phyloP scores from a whole-genome alignment of 2,329 filamentous ascomycete species.

The Lojkania enalia region DNA sequence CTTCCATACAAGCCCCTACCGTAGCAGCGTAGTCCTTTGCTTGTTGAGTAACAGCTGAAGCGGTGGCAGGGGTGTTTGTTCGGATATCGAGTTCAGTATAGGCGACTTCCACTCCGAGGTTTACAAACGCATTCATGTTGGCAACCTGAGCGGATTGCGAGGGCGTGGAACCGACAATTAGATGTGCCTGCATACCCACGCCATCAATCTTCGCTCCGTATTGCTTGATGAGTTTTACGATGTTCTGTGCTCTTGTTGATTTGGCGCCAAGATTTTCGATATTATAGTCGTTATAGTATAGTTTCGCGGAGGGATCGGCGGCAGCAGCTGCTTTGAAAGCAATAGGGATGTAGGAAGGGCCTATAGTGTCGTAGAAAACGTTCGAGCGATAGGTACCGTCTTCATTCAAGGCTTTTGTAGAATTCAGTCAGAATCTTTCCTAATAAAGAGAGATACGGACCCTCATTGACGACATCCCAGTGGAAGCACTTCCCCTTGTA shows the following conservation, averaged over 20 bases:
- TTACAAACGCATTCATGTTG: slow-evolving; percentile 56
- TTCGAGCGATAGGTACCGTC: slow-evolving; percentile 49
- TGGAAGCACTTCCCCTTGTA: slow-evolving; percentile 46
- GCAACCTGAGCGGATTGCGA: slow-evolving; percentile 42
- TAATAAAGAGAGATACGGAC: too few relatives aligned
- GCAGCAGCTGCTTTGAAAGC: slow-evolving; percentile 48
- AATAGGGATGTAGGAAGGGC: slow-evolving; percentile 51
- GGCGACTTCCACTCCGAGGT: slow-evolving; percentile 60
- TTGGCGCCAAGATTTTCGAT: slow-evolving; percentile 47
- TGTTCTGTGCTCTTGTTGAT: slow-evolving; percentile 37
- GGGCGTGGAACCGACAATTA: slow-evolving; percentile 47
- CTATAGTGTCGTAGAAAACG: slow-evolving; percentile 50
- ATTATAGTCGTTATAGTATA: slow-evolving; percentile 53
- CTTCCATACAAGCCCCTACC: slow-evolving; percentile 58
- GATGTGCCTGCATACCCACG: slow-evolving; percentile 58
- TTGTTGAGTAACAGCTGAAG: slow-evolving; percentile 27
- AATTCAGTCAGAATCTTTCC: slow-evolving; percentile 21
- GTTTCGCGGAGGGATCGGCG: slow-evolving; percentile 46
- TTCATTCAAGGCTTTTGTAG: slow-evolving; percentile 52
- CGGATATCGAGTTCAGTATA: slow-evolving; percentile 68
- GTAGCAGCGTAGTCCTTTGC: slow-evolving; percentile 59
- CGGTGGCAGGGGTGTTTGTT: slow-evolving; percentile 30
- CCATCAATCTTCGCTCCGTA: slow-evolving; percentile 41
- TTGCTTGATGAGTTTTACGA: slow-evolving; percentile 44
- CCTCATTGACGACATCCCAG: slow-evolving; percentile 49